Conservation (phyloP, 73 alveolate genomes). For the Tetrahymena thermophila region DNA sequence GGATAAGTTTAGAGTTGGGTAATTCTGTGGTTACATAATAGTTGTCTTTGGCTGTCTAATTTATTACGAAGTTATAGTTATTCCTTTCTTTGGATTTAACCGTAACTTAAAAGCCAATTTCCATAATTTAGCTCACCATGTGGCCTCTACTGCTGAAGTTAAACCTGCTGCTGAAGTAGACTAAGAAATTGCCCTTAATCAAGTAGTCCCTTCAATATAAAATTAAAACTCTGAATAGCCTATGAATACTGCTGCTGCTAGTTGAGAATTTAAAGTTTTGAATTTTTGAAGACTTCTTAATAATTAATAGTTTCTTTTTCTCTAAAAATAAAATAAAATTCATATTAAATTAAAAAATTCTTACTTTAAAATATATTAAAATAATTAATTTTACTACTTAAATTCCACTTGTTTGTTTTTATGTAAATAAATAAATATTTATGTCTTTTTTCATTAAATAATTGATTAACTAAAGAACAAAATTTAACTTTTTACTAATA, state of each 20-base stretch:
- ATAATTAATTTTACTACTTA: too few species aligned
- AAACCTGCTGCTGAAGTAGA: not conserved
- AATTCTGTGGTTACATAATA: slow-evolving; percentile 79
- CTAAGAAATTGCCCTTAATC: not conserved
- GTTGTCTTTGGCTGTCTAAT: slow-evolving; percentile 81
- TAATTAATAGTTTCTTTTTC: too few species aligned
- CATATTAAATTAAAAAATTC: too few species aligned
- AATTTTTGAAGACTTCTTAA: too few species aligned
- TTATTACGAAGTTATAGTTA: slow-evolving; percentile 70
- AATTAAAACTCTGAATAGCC: not conserved
- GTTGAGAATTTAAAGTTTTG: too few species aligned
- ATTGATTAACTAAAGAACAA: too few species aligned
- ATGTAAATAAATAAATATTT: too few species aligned
- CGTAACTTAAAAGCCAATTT: not conserved
- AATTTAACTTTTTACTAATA: too few species aligned
- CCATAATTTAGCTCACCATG: not conserved
- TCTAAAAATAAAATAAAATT: too few species aligned
- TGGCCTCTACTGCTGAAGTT: not conserved
- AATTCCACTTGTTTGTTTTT: too few species aligned
- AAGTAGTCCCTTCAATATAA: not conserved
- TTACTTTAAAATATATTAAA: too few species aligned
- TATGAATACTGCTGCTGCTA: not conserved
- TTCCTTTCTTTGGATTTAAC: not conserved
- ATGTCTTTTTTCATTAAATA: too few species aligned
- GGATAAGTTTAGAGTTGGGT: slow-evolving; percentile 69